These are phyloP conservation scores for Arthrinium puccinioides DNA, from an alignment of 2,329 filamentous ascomycete genomes.

Conservation along the genomic window DNA sequence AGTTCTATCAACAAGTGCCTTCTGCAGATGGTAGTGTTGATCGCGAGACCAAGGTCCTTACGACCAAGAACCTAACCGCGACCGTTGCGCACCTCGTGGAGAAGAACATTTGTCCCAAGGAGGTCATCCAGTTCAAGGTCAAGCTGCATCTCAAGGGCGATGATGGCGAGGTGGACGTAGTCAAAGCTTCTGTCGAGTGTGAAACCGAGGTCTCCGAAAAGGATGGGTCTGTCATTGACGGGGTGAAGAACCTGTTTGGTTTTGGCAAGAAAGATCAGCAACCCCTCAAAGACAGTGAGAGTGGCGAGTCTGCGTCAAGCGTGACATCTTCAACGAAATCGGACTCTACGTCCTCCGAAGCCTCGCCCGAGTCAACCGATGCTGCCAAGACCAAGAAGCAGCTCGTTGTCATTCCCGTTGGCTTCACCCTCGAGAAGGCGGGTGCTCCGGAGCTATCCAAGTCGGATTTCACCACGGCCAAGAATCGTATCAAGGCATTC, in stretches of 20 bases:
- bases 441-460: slow-evolving; percentile 43
- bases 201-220: slow-evolving; percentile 68
- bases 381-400: slow-evolving; percentile 50
- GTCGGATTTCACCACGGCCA: slow-evolving; percentile 41
- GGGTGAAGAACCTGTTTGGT: slow-evolving; percentile 92
- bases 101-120: slow-evolving; percentile 67
- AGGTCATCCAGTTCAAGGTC: slow-evolving; percentile 75
- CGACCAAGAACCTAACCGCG: slow-evolving; percentile 79
- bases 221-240: slow-evolving; percentile 72
- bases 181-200: slow-evolving; percentile 74
- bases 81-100: slow-evolving; percentile 73
- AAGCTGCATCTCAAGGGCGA: slow-evolving; percentile 63
- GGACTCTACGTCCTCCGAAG: slow-evolving; percentile 17
- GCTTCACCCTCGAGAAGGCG: slow-evolving; percentile 39
- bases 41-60: slow-evolving; percentile 56
- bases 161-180: slow-evolving; percentile 73
- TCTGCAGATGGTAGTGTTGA: slow-evolving; percentile 40
- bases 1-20: slow-evolving; percentile 68
- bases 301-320: slow-evolving; percentile 31
- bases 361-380: slow-evolving; percentile 41
- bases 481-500: slow-evolving; percentile 74
- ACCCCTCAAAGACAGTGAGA: slow-evolving; percentile 54
- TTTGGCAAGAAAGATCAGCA: slow-evolving; percentile 87
- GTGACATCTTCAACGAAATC: slow-evolving; percentile 26
- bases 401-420: slow-evolving; percentile 46